Evolutionary conservation across 805 yeast genomes (phyloP), one percentile per base, ranked within the genome.

Genomic region (Ogataea parapolymorpha): DNA sequence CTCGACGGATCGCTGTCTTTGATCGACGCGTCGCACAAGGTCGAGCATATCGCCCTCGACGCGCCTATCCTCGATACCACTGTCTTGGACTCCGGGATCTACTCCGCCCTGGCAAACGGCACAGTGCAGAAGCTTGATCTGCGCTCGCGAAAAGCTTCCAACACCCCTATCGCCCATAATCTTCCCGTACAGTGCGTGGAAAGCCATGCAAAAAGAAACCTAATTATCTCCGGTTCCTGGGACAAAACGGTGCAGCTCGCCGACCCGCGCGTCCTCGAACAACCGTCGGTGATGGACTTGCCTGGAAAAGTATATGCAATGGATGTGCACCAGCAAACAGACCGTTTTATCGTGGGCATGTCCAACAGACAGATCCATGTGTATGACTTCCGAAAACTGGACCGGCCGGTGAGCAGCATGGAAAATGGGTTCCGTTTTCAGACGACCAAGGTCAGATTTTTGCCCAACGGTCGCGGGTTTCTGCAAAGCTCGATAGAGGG

Each of bases 401-500:
- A 31, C 24, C 23, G 15, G 7, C 49, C 51, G 2, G 26, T 35
- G 7, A 20, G 26, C n/a, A 18, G 28, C 6, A 28, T 38, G 37
- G 52, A 51, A 23, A 42, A 39, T 27, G 52, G 52, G 17, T 49
- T 51, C 37, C 76, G 78, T 49, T 78, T 76, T 55, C 88, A 82
- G 60, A 77, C 84, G 2, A 66, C 80, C 35, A 74, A 74, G 25
- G 52, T 86, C 24, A 70, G 68, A 45, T 68, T 79, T 31, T 71
- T 79, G 51, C 84, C 85, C 0, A 63, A 69, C 40, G 71, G 71
- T 3, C 58, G 65, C 48, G 93, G 82, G 6, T 81, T 76, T 56
- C 86, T 82, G 0, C 72, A 80, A 28, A 69, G 85, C 28, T 80
- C 91, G 2, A 70, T 87, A 8, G 95, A 86, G 52, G 95, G 95